Evolutionary conservation across 2,329 filamentous ascomycete species (phyloP), one percentile per base, ranked within the genome.

Genomic region (Magnaporthales sp.): DNA sequence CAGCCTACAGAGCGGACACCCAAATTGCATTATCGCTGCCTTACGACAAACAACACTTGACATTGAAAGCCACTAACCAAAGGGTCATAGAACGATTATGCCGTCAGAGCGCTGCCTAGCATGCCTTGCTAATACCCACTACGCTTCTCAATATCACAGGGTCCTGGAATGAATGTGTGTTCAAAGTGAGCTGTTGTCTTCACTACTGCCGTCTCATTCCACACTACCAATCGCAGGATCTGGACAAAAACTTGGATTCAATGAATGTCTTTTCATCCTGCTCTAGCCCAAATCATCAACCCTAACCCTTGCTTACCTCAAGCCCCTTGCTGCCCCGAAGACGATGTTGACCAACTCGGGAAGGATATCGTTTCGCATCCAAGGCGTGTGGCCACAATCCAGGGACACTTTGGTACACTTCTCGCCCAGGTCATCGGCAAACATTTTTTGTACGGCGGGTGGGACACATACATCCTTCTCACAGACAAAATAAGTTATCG

Each of bases 381-480:
- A 63, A 1, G 61, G 61, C 10, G 26, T 63, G 54, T 67, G 66
- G n/a, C 62, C 62, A 29, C 51, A 38, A 9, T 63, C 8, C 27
- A 67, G 26, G 13, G 46, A 31, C 13, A 32, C 62, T 9, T 26
- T 56, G 46, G 56, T 56, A 15, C 46, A 19, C 8, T 19, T n/a
- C 2, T 63, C 66, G n/a, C 62, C 51, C 61, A 64, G 63, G 46
- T 29, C 62, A 22, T 27, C 61, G 29, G 29, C 29, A 11, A 63
- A 10, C 24, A 63, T 63, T 15, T 58, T n/a, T 46, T 63, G 61
- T 11, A 24, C 46, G 11, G 22, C 15, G 1, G 29, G 11, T 3
- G 62, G 46, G 19, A 67, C 15, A 19, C 26, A 38, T n/a, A 32
- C 22, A 31, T 67, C 66, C 51, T 64, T 19, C 29, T 64, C 66